phyloP scores from a whole-genome alignment of 78 protist genomes.

The Parvularia atlantis region DNA sequence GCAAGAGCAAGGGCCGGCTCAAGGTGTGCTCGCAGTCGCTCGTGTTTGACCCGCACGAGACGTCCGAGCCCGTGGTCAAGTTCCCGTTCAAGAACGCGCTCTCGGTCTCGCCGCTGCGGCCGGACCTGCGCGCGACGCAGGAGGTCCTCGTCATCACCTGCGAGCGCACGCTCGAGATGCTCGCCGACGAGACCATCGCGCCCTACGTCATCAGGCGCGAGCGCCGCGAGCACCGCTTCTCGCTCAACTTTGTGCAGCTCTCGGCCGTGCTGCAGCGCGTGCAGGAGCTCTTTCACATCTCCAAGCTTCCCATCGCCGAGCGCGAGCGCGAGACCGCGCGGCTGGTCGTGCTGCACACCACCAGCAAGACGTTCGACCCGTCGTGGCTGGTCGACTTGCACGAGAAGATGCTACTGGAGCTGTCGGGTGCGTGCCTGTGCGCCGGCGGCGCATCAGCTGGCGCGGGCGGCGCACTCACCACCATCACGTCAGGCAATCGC shows the following conservation, averaged over 20 bases:
- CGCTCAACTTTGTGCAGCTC: conserved; percentile 41
- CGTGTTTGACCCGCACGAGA: conserved; percentile 23
- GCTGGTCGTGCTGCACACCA: conserved; percentile 22
- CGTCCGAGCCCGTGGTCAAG: neutral
- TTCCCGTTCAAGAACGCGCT: neutral
- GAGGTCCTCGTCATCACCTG: too few species aligned
- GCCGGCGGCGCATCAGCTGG: too few species aligned
- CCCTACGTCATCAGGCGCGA: conserved; percentile 5
- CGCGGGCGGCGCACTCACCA: too few species aligned
- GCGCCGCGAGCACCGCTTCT: conserved; percentile 8
- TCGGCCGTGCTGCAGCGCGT: conserved; percentile 16
- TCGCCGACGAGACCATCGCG: neutral
- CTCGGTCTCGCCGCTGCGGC: neutral
- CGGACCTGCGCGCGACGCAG: too few species aligned
- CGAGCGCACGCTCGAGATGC: too few species aligned
- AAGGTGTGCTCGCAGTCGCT: conserved; percentile 20
- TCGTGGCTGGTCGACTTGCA: conserved; percentile 26
- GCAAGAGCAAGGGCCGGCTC: conserved; percentile 8
- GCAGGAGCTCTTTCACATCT: conserved; percentile 16
- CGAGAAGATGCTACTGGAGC: conserved; percentile 24
- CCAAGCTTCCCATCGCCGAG: too few species aligned
- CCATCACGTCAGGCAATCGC: conserved; percentile 29
- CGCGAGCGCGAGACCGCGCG: too few species aligned
- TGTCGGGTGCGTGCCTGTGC: neutral
- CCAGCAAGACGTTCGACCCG: conserved; percentile 21